These are phyloP conservation scores for Verticillium isaacii DNA, from an alignment of 2,329 filamentous ascomycete genomes.

Conservation along the genomic window DNA sequence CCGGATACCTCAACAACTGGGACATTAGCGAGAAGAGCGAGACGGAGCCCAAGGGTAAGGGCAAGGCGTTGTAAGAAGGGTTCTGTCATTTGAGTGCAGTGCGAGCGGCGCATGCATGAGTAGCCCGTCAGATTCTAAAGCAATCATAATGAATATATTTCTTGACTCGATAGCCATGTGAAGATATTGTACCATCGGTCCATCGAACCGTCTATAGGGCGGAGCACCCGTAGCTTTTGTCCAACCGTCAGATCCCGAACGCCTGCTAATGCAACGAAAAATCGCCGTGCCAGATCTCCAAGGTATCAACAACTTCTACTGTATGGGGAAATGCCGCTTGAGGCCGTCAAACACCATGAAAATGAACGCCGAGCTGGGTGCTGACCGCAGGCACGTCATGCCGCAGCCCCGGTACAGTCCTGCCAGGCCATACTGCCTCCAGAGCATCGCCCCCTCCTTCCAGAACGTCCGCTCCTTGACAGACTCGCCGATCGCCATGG, in stretches of 20 bases:
- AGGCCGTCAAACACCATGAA: slow-evolving; percentile 92
- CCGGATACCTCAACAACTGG: slow-evolving; percentile 67
- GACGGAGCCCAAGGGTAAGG: slow-evolving; percentile 16
- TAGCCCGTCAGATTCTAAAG: too few species aligned
- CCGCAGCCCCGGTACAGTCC: slow-evolving; percentile 93
- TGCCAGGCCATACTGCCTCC: slow-evolving; percentile 73
- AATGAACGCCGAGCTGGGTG: slow-evolving; percentile 96
- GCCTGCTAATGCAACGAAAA: background rate
- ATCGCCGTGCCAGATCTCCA: background rate
- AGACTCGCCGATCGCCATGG: slow-evolving; percentile 60
- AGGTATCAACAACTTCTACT: slow-evolving; percentile 16
- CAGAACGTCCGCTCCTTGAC: slow-evolving; percentile 62
- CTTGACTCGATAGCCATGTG: background rate
- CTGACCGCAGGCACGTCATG: slow-evolving; percentile 82
- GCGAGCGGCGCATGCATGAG: too few species aligned
- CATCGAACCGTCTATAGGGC: background rate
- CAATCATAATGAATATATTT: too few species aligned
- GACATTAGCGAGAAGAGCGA: slow-evolving; percentile 37
- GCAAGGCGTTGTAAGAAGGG: slow-evolving; percentile 9
- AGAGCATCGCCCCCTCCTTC: slow-evolving; percentile 68
- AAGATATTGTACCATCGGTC: background rate
- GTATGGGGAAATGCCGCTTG: slow-evolving; percentile 60
- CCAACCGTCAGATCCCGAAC: background rate
- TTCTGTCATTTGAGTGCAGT: too few species aligned
- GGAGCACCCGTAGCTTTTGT: background rate